Percentiles rank a stretch among this genome's conserved stretches.
Evolutionary conservation across 202 grass and related monocot genomes (phyloP).

Genomic region (Eragrostis tef): DNA sequence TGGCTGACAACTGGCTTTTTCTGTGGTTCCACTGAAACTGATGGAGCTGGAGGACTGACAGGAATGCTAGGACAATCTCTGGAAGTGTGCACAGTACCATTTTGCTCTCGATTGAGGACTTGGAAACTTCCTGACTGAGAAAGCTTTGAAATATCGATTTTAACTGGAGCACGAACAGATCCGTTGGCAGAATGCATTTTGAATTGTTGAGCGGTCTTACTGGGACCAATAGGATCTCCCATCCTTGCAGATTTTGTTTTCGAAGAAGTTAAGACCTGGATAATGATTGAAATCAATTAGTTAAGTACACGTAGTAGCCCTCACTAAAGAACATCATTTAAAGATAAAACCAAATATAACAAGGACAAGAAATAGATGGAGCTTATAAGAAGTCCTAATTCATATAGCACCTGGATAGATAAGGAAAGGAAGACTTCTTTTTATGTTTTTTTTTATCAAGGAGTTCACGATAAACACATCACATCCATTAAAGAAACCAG

Average conservation of each 20-base stretch:
- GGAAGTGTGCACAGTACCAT: conserved; percentile 36
- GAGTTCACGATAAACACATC: background rate
- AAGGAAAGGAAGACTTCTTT: background rate
- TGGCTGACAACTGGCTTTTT: conserved; percentile 50
- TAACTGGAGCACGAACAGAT: conserved; percentile 49
- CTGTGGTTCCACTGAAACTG: conserved; percentile 41
- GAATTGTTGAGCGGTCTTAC: conserved; percentile 51
- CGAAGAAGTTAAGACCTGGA: conserved; percentile 51
- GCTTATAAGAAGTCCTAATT: background rate
- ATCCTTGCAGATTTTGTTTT: conserved; percentile 59
- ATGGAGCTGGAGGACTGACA: conserved; percentile 39
- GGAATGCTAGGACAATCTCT: conserved; percentile 54
- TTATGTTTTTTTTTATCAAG: background rate
- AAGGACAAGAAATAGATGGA: conserved; percentile 6
- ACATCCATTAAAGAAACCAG: background rate
- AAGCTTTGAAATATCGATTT: conserved; percentile 60
- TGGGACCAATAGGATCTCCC: conserved; percentile 52
- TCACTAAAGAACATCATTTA: conserved; percentile 27
- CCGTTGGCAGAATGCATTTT: conserved; percentile 36
- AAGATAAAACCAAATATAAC: conserved; percentile 7
- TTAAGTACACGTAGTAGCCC: conserved; percentile 2
- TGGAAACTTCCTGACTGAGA: conserved; percentile 57
- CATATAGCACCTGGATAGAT: background rate
- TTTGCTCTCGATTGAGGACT: conserved; percentile 72
- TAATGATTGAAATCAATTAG: conserved; percentile 40